These are phyloP conservation scores for Pichia sp. DNA, from an alignment of 1,139 yeast species.

Conservation along the genomic window DNA sequence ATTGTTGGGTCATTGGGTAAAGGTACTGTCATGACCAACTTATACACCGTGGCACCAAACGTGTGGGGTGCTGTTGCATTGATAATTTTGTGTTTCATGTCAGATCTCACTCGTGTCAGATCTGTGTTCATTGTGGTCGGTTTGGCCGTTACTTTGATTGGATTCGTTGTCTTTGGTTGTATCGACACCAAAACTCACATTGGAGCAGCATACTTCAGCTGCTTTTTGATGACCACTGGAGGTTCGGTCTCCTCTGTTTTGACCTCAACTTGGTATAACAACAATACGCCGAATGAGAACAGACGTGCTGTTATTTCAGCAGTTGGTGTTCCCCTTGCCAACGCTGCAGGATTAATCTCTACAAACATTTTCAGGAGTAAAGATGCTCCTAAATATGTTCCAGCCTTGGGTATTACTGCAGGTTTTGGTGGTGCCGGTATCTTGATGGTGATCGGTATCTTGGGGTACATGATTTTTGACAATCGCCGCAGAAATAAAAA, in stretches of 20 bases:
- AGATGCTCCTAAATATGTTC: conserved; percentile 50
- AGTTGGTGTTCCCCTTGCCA: conserved; percentile 52
- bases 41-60: conserved; percentile 57
- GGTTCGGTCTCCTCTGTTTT: conserved; percentile 45
- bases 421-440: conserved; percentile 45
- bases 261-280: conserved; percentile 49
- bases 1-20: conserved; percentile 50
- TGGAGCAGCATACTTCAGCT: conserved; percentile 48
- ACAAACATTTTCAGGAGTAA: conserved; percentile 48
- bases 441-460: conserved; percentile 33
- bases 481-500: conserved; percentile 39
- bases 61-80: conserved; percentile 47
- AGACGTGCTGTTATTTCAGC: conserved; percentile 46
- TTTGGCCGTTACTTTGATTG: conserved; percentile 34
- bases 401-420: conserved; percentile 47
- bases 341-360: conserved; percentile 55
- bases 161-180: conserved; percentile 37
- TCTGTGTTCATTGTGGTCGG: conserved; percentile 40
- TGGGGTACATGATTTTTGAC: conserved; percentile 36
- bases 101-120: conserved; percentile 43
- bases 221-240: conserved; percentile 52
- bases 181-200: conserved; percentile 37
- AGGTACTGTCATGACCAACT: conserved; percentile 48
- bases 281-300: conserved; percentile 45
- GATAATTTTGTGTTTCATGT: conserved; percentile 41